Conservation (phyloP, 1,284 basidiomycete species). For the Tilletia setariae region DNA sequence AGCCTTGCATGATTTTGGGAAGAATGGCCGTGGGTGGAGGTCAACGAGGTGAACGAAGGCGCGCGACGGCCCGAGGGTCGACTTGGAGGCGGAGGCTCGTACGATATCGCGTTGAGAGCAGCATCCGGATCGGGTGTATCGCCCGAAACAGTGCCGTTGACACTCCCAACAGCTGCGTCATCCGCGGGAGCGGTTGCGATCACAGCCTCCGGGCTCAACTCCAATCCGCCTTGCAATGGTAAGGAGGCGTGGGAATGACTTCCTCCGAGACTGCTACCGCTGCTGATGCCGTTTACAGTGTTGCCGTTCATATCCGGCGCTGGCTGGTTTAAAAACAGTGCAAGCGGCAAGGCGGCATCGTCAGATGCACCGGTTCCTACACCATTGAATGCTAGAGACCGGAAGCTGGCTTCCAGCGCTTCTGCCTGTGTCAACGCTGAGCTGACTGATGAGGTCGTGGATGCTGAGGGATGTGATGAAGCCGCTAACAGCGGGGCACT, state of each 20-base stretch:
- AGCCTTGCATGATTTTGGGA: conserved; percentile 2
- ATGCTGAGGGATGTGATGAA: too few relatives aligned
- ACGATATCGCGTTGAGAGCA: neutral
- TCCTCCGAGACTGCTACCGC: too few relatives aligned
- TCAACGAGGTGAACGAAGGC: neutral
- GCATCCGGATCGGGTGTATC: neutral
- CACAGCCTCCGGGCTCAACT: too few relatives aligned
- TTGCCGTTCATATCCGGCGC: neutral
- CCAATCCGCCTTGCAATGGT: too few relatives aligned
- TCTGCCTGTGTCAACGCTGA: neutral
- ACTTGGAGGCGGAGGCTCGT: neutral
- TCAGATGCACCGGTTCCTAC: neutral
- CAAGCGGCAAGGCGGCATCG: neutral
- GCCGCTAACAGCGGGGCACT: neutral
- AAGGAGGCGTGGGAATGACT: too few relatives aligned
- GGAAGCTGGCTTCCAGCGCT: conserved; percentile 4
- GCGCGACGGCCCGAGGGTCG: neutral
- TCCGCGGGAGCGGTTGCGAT: neutral
- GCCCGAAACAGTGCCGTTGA: too few relatives aligned
- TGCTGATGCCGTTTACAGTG: too few relatives aligned
- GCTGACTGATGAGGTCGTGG: neutral
- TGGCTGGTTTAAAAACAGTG: conserved; percentile 8
- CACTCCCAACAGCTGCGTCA: neutral
- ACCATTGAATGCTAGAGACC: neutral
- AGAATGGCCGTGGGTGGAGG: conserved; percentile 11